Evolutionary conservation across 2,329 filamentous ascomycete genomes (phyloP).

Genomic region (Alternaria triticimaculans): DNA sequence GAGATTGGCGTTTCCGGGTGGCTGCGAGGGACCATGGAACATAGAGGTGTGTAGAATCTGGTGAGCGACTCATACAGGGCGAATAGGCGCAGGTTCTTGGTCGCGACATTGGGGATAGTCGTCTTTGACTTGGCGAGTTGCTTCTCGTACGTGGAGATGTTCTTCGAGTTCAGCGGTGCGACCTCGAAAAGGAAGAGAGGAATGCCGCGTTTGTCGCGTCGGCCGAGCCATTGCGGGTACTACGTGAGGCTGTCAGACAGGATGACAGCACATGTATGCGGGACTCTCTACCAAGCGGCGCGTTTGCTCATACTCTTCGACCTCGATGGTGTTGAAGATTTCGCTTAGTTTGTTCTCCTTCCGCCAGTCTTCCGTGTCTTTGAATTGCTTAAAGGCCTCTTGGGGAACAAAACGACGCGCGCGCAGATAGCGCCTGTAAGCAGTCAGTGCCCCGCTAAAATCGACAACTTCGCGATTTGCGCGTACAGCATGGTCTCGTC

Average conservation of each 20-base stretch:
- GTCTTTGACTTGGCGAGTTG: constrained; percentile 61
- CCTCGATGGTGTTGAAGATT: constrained; percentile 85
- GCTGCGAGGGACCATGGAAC: constrained; percentile 77
- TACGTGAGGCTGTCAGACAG: constrained; percentile 48
- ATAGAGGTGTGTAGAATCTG: constrained; percentile 84
- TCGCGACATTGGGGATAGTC: constrained; percentile 69
- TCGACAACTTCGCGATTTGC: constrained; percentile 7
- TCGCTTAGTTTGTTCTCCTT: constrained; percentile 77
- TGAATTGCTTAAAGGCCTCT: constrained; percentile 83
- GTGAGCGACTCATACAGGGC: constrained; percentile 93
- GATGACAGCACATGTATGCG: constrained; percentile 1
- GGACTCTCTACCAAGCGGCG: constrained; percentile 68
- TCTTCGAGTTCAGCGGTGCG: constrained; percentile 80
- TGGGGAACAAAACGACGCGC: constrained; percentile 80
- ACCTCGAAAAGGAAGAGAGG: constrained; percentile 93
- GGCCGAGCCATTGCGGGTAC: constrained; percentile 96
- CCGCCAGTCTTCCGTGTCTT: constrained; percentile 87
- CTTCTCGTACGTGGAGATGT: constrained; percentile 79
- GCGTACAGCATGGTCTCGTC: constrained; percentile 74
- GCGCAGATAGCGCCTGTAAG: constrained; percentile 77
- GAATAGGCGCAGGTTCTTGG: constrained; percentile 84
- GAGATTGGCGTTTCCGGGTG: constrained; percentile 85
- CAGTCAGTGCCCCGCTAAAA: constrained; percentile 32
- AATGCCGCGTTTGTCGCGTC: constrained; percentile 87
- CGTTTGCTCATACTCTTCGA: constrained; percentile 82